Evolutionary conservation across 768 basidiomycete species (phyloP).

Genomic region (Tylopilus subfusipes): DNA sequence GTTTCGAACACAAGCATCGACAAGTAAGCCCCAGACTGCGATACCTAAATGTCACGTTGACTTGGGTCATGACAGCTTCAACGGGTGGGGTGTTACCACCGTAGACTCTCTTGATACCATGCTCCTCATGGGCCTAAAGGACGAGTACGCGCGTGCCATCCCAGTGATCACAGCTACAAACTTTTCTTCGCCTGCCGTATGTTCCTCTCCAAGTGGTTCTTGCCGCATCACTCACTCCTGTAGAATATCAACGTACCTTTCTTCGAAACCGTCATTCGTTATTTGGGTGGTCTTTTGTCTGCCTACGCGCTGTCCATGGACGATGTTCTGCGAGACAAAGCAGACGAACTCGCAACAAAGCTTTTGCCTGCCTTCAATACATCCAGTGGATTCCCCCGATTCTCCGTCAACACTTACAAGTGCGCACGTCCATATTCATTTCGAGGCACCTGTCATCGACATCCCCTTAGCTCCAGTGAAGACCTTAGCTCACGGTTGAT

Average conservation of each 20-base stretch:
- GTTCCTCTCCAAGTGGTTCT: conserved; percentile 2
- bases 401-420: conserved; percentile 63
- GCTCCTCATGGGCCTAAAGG: conserved; percentile 70
- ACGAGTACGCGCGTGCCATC: conserved; percentile 66
- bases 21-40: conserved; percentile 40
- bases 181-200: conserved; percentile 47
- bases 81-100: conserved; percentile 75
- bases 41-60: neutral
- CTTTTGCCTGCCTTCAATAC: conserved; percentile 74
- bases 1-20: conserved; percentile 44
- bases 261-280: conserved; percentile 87
- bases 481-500: conserved; percentile 24
- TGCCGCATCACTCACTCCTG: conserved; percentile 2
- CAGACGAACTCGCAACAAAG: conserved; percentile 73
- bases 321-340: conserved; percentile 56
- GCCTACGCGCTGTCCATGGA: conserved; percentile 76
- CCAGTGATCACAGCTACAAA: conserved; percentile 46
- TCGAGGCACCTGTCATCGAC: neutral
- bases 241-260: conserved; percentile 45
- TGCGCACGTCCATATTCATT: conserved; percentile 25
- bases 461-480: neutral
- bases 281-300: conserved; percentile 83
- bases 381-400: conserved; percentile 66
- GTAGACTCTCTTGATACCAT: conserved; percentile 87
- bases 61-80: conserved; percentile 49